Evolutionary conservation across 495 filamentous ascomycete genomes (phyloP).

Genomic region (Mytilinidion resinicola): DNA sequence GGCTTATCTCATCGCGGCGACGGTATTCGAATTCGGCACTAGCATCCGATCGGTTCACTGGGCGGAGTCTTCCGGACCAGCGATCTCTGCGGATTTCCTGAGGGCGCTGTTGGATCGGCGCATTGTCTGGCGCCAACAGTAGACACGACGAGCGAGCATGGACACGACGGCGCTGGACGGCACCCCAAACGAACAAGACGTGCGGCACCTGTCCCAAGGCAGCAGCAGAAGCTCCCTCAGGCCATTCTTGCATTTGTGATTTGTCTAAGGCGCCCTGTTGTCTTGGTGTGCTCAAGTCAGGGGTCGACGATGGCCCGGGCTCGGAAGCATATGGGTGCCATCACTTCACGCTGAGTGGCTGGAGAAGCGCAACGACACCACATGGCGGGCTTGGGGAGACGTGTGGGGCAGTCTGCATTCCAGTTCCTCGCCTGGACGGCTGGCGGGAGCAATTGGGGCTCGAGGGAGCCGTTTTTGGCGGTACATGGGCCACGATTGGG

Average conservation of each 20-base stretch:
- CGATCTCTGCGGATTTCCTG: neutral
- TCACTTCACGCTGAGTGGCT: neutral
- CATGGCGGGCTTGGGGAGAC: neutral
- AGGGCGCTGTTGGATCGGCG: neutral
- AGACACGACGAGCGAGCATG: neutral
- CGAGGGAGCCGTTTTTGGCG: no score
- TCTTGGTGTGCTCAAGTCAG: neutral
- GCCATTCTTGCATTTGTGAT: slow-evolving; percentile 3
- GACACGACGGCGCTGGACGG: neutral
- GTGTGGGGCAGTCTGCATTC: neutral
- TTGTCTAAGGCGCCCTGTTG: slow-evolving; percentile 1
- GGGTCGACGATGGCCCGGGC: neutral
- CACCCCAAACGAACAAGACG: neutral
- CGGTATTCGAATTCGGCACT: no score
- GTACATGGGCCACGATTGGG: neutral
- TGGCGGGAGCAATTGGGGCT: no score
- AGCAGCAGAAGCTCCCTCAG: neutral
- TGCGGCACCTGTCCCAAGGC: neutral
- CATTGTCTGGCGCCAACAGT: neutral
- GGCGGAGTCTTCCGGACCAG: neutral
- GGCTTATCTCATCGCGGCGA: neutral
- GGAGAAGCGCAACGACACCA: neutral
- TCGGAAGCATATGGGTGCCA: neutral
- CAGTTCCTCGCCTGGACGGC: neutral
- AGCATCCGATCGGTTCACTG: no score